Base-by-base conservation (phyloP, 345 rosid genomes). In the Draba incana region DNA sequence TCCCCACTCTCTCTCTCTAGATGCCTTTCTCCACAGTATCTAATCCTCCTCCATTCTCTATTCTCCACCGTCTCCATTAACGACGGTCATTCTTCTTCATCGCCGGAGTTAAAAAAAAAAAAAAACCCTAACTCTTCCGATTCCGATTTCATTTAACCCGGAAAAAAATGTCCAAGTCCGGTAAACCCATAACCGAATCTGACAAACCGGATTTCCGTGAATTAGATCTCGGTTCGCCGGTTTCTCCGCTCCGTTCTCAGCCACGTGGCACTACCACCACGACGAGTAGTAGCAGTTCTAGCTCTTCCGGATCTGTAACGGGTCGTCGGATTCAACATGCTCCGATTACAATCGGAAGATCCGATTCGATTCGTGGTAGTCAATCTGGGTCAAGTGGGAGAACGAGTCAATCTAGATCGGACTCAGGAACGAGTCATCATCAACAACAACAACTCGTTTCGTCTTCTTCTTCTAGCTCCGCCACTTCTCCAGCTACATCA, bases 201-300 rank as follows among this genome's bases (percentile, higher is more conserved):
- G 88, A 94, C 79, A 94, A 91, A 82, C 99, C 98, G 2, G 99
- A 94, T 79, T 94, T 85, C 71, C 96, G 99, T 5, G 93, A 94
- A 48, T 80, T 91, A 77, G 90, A 94, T 91, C 85, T 94, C 41
- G 98, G 98, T 24, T 94, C 99, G 0, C 99, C 99, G 15, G 93
- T 91, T 60, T 94, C 99, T 41, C 95, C 99, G 23, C 87, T 91
- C 38, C 84, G 96, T 27, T 71, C 90, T 39, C 86, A 90, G 5
- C 79, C 69, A 47, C 78, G 73, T 66, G 83, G 78, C 49, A 75
- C 81, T 3, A 66, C 84, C 4, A 66, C 55, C 48, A 70, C 66
- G 6, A 79, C 91, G 3, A 82, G 88, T n/a, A 83, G 90, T 49
- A 83, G 87, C 60, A 68, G 74, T 5, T 91, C 99, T 11, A 84